A percentile compares a stretch with the other conserved stretches of the same genome.
Conservation (phyloP, 116 monocot species). For the Dioscorea cayenensis region DNA sequence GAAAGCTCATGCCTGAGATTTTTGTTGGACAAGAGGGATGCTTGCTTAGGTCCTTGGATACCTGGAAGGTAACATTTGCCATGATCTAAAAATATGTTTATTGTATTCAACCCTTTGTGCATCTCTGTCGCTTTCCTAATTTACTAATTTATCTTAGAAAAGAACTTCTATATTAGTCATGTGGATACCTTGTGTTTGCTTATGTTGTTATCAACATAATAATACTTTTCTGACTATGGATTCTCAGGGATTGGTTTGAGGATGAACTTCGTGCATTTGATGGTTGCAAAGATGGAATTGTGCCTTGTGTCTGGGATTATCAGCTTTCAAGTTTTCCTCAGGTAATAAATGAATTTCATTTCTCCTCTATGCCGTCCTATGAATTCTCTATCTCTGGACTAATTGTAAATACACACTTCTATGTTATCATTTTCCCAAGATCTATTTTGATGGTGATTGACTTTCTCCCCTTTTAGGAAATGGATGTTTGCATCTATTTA, state of each 20-base stretch:
- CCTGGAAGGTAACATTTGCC: slow-evolving; percentile 71
- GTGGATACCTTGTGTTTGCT: background rate
- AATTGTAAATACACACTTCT: background rate
- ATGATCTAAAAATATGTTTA: background rate
- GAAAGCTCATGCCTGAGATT: slow-evolving; percentile 88
- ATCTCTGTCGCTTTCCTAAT: background rate
- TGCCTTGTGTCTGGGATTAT: slow-evolving; percentile 95
- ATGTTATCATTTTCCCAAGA: no score
- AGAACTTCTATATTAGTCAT: background rate
- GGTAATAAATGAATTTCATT: slow-evolving; percentile 24
- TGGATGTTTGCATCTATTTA: no score
- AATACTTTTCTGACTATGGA: background rate
- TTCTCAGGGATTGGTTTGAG: slow-evolving; percentile 90
- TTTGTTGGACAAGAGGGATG: slow-evolving; percentile 90
- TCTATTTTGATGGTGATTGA: no score
- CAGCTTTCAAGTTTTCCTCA: slow-evolving; percentile 77
- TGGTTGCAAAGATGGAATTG: slow-evolving; percentile 78
- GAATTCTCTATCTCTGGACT: background rate
- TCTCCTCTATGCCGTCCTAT: background rate
- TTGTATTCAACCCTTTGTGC: background rate
- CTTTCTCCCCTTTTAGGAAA: no score
- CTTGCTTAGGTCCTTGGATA: slow-evolving; percentile 92
- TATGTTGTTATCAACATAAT: background rate
- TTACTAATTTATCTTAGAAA: background rate
- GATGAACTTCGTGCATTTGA: slow-evolving; percentile 98